Base-by-base conservation (phyloP, 2,329 filamentous ascomycete genomes). In the Pyrenophora teres region DNA sequence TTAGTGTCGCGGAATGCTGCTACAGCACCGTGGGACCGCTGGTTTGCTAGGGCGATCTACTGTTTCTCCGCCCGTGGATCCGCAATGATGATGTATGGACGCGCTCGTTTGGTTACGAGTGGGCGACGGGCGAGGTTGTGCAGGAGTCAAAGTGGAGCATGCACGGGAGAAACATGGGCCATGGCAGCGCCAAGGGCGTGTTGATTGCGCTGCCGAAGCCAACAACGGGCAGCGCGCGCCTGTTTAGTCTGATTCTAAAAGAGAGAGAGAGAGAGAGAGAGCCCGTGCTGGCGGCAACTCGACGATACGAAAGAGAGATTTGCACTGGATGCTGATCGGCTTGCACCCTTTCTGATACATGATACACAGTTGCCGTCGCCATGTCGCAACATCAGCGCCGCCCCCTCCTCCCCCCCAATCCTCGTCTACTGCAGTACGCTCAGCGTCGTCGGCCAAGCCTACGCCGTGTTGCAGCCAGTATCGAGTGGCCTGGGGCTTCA, bases 1-100 rank as follows among this genome's bases (percentile, higher is more conserved):
- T 57, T 59, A 59, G 62, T 60, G 54, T 57, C 51, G 59, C 55
- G 56, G 56, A 57, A 51, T 58, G 59, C 52, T 47, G 56, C 51
- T 59, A 59, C 31, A 37, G 50, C 19, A 47, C 41, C 54, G 55
- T 55, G 55, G 54, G 37, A 40, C 40, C 41, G 54, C 33, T 47
- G 32, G 39, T 32, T 27, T 30, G 46, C 37, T 36, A 27, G 43
- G 41, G 41, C 33, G 49, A 50, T 54, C 52, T 40, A 43, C 46
- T 46, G 42, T 33, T 57, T 52, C 42, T 56, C 54, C 45, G 54
- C 45, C 47, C 51, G 57, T 58, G 58, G 56, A 49, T 50, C 46
- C 35, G 40, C 48, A 54, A 48, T 55, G 58, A 58, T 64, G 63
- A 61, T 59, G 58, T 59, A 62, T 53, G 50, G 52, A 40, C 30